Conservation (phyloP, 202 grass and related monocot species). For the Tripidium arundinaceum region DNA sequence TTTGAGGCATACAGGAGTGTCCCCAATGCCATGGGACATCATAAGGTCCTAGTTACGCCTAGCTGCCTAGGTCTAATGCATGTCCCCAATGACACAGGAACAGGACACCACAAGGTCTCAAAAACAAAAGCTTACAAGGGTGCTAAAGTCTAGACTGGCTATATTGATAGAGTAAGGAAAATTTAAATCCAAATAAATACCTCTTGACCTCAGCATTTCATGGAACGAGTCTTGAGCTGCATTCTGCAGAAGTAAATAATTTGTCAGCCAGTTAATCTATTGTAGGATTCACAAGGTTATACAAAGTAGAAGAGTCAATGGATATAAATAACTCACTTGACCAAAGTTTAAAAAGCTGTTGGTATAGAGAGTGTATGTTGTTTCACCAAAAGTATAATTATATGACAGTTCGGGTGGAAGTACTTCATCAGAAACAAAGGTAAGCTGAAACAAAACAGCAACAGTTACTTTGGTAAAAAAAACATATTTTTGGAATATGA, state of each 20-base stretch:
- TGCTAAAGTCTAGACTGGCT: background rate
- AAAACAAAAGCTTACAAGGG: background rate
- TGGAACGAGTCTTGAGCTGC: slow-evolving; percentile 50
- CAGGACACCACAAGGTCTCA: background rate
- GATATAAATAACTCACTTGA: slow-evolving; percentile 49
- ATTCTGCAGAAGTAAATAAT: slow-evolving; percentile 51
- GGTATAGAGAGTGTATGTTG: slow-evolving; percentile 65
- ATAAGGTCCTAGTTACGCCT: background rate
- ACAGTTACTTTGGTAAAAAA: slow-evolving; percentile 25
- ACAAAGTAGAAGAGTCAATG: background rate
- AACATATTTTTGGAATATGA: too few relatives aligned
- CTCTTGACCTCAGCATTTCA: slow-evolving; percentile 59
- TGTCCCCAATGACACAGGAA: background rate
- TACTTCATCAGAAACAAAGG: slow-evolving; percentile 84
- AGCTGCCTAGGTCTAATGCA: background rate
- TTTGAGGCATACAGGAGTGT: background rate
- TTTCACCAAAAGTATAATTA: slow-evolving; percentile 65
- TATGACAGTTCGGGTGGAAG: slow-evolving; percentile 50
- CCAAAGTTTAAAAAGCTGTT: slow-evolving; percentile 93
- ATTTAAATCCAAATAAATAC: slow-evolving; percentile 18
- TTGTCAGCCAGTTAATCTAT: background rate
- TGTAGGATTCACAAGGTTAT: background rate
- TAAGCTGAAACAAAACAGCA: slow-evolving; percentile 69
- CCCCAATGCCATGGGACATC: background rate
- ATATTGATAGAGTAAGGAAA: background rate